Percentiles rank a stretch among this genome's conserved stretches.
Evolutionary conservation across 2,329 filamentous ascomycete species (phyloP).

Genomic region (Fusarium robinianum): DNA sequence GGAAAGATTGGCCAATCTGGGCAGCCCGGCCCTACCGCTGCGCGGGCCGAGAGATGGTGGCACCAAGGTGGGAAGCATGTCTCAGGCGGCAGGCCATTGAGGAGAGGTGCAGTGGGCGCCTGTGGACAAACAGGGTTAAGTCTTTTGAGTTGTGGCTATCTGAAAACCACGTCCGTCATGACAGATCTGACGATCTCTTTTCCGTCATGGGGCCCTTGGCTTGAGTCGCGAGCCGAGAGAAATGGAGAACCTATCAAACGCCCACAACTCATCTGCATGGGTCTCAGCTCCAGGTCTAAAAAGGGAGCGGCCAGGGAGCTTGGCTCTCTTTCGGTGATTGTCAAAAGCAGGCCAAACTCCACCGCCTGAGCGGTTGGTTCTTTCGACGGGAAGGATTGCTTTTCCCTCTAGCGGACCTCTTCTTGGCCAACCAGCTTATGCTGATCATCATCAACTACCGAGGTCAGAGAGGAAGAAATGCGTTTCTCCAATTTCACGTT

Average conservation of each 20-base stretch:
- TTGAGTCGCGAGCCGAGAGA: too few relatives aligned
- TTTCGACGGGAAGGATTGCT: slow-evolving; percentile 3
- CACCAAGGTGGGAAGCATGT: slow-evolving; percentile 26
- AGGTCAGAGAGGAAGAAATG: slow-evolving; percentile 11
- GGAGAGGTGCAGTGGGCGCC: slow-evolving; percentile 13
- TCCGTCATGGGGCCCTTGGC: slow-evolving; percentile 7
- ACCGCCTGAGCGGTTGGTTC: slow-evolving; percentile 7
- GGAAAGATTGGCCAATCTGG: slow-evolving; percentile 14
- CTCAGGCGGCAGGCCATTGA: slow-evolving; percentile 19
- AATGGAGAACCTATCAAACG: too few relatives aligned
- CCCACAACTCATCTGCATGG: too few relatives aligned
- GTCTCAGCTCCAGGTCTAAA: too few relatives aligned
- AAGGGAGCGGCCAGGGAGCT: neutral
- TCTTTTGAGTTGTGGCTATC: slow-evolving; percentile 12
- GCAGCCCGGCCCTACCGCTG: neutral
- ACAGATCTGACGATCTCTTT: slow-evolving; percentile 25
- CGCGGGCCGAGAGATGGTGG: slow-evolving; percentile 12
- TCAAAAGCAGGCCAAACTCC: slow-evolving; percentile 16
- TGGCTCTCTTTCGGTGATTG: neutral
- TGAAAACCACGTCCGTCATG: slow-evolving; percentile 8
- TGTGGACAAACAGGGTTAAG: slow-evolving; percentile 5
- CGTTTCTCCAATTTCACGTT: slow-evolving; percentile 6
- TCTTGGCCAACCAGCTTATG: slow-evolving; percentile 19
- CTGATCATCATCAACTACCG: slow-evolving; percentile 24
- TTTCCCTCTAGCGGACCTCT: slow-evolving; percentile 10